Percentiles rank a stretch among this genome's conserved stretches.
Conservation (phyloP, 371 early-diverging fungal genomes). For the Zychaea mexicana region DNA sequence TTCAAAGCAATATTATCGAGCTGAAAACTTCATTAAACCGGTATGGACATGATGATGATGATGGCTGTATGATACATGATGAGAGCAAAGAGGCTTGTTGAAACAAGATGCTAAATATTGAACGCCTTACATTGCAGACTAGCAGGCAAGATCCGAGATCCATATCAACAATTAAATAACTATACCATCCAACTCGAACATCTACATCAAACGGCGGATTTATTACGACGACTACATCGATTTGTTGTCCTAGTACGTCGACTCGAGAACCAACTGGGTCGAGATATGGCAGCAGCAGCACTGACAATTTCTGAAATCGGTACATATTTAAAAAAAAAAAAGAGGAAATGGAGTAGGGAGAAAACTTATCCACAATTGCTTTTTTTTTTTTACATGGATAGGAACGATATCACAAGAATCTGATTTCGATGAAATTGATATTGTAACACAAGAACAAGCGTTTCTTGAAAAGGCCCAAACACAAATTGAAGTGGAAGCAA, state of each 20-base stretch:
- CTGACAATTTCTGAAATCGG: constrained; percentile 59
- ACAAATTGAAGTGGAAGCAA: constrained; percentile 57
- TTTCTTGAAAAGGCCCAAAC: constrained; percentile 49
- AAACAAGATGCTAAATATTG: no score
- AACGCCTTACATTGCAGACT: constrained; percentile 49
- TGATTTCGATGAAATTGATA: constrained; percentile 68
- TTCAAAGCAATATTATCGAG: constrained; percentile 55
- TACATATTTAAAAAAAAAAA: constrained; percentile 7
- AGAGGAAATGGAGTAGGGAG: no score
- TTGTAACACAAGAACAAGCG: constrained; percentile 55
- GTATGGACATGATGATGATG: no score
- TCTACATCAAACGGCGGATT: constrained; percentile 63
- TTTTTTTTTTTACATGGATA: not conserved
- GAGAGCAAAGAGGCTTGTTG: no score
- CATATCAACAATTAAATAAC: constrained; percentile 60
- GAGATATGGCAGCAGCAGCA: constrained; percentile 63
- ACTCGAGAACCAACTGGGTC: constrained; percentile 62
- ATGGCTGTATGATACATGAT: not conserved
- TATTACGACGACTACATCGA: constrained; percentile 66
- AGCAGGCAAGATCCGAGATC: constrained; percentile 59
- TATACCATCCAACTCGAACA: constrained; percentile 67
- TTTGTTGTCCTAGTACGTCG: constrained; percentile 65
- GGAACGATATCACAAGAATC: constrained; percentile 61
- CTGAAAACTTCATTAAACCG: constrained; percentile 63
- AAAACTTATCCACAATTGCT: not conserved